Conservation (phyloP, 2,329 filamentous ascomycete species). For the Alternaria sp. region DNA sequence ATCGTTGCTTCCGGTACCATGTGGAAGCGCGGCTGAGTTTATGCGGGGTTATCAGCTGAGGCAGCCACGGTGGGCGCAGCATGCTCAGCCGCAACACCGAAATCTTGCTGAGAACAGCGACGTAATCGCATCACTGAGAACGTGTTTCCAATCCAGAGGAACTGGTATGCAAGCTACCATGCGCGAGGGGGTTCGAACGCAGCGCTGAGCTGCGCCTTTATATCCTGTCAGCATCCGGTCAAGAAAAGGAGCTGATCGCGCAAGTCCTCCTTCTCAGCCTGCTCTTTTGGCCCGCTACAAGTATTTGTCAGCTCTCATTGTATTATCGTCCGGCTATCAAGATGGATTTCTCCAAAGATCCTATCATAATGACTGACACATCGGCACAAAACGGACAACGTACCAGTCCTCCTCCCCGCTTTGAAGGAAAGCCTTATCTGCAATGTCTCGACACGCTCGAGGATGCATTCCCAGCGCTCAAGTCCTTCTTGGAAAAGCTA, state of each 20-base stretch:
- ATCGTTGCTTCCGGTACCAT: not conserved
- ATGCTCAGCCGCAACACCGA: not conserved
- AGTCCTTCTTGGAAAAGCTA: slow-evolving; percentile 6
- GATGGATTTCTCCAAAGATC: not conserved
- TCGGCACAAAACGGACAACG: not conserved
- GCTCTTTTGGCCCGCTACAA: not conserved
- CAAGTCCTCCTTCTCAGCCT: not conserved
- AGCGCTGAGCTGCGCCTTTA: not conserved
- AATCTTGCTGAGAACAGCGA: not conserved
- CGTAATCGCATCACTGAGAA: not conserved
- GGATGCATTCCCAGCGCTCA: slow-evolving; percentile 1
- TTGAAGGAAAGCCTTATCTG: not conserved
- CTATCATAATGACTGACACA: not conserved
- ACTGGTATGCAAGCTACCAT: not conserved
- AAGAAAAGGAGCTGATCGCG: not conserved
- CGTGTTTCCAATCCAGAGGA: not conserved
- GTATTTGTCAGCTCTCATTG: not conserved
- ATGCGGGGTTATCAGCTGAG: not conserved
- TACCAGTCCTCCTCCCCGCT: not conserved
- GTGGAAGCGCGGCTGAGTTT: not conserved
- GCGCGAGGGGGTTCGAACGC: not conserved
- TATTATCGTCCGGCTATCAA: not conserved
- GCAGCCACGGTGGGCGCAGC: not conserved
- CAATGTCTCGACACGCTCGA: not conserved
- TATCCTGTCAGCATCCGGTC: not conserved